Conservation (phyloP, 2,329 filamentous ascomycete species). For the Colletotrichum ledebouriae region DNA sequence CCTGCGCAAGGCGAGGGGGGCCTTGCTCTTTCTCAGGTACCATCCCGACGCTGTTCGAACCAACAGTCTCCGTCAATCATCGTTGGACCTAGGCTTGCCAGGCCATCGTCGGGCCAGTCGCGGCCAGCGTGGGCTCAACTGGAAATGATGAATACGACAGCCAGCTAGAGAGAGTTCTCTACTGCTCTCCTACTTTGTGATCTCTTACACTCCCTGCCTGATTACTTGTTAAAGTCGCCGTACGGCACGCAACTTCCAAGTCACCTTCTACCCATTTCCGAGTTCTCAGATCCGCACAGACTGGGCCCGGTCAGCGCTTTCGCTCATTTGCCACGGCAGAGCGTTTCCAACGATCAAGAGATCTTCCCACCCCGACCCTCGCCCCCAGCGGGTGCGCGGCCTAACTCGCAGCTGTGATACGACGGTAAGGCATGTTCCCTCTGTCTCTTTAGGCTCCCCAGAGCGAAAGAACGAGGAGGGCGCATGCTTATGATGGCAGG, state of each 20-base stretch:
- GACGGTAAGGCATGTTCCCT: conserved; percentile 16
- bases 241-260: neutral
- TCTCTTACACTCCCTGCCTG: neutral
- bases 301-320: conserved; percentile 36
- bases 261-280: conserved; percentile 13
- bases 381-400: conserved; percentile 30
- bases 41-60: neutral
- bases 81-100: neutral
- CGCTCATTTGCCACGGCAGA: conserved; percentile 37
- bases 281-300: conserved; percentile 41
- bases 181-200: neutral
- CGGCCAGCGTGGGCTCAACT: conserved; percentile 5
- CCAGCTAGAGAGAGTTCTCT: conserved; percentile 3
- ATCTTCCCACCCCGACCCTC: conserved; percentile 27
- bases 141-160: conserved; percentile 1
- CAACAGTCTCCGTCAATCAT: conserved; percentile 2
- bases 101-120: neutral
- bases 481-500: conserved; percentile 34
- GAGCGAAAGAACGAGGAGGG: conserved; percentile 6
- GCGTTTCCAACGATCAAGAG: conserved; percentile 31
- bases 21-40: conserved; percentile 8
- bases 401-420: conserved; percentile 23
- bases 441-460: conserved; percentile 11
- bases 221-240: neutral
- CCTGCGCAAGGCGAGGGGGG: neutral